Evolutionary conservation across 2,329 filamentous ascomycete genomes (phyloP).

Genomic region (Penicillium verrucosum): DNA sequence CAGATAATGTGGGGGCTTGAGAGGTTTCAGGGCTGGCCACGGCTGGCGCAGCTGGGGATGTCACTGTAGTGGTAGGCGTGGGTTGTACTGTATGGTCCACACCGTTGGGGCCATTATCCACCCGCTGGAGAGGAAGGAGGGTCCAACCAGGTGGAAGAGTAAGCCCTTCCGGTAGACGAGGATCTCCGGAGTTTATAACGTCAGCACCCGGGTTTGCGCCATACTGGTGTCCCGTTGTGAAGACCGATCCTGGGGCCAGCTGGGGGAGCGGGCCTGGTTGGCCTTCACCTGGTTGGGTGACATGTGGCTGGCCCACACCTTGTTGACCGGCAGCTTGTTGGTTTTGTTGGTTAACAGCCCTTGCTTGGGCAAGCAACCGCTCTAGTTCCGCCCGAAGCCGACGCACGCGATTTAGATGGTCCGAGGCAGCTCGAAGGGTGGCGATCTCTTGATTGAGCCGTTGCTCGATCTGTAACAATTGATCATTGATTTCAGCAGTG

Average conservation of each 20-base stretch:
- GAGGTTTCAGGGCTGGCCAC: background rate
- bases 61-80: constrained; percentile 2
- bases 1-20: constrained; percentile 1
- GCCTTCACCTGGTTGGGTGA: background rate
- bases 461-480: constrained; percentile 65
- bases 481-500: constrained; percentile 49
- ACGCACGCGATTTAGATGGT: constrained; percentile 67
- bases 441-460: constrained; percentile 67
- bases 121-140: constrained; percentile 30
- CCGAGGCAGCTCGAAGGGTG: constrained; percentile 59
- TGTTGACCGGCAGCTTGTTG: constrained; percentile 25
- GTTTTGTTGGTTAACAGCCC: constrained; percentile 25
- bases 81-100: background rate
- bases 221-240: constrained; percentile 30
- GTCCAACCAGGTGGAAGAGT: constrained; percentile 51
- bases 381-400: constrained; percentile 65
- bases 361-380: constrained; percentile 56
- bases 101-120: constrained; percentile 7
- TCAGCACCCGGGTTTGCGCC: constrained; percentile 28
- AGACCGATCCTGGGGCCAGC: constrained; percentile 13
- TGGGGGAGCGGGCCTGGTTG: constrained; percentile 8
- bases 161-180: constrained; percentile 50
- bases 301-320: background rate
- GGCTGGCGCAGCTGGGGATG: background rate
- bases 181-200: constrained; percentile 42